These are phyloP conservation scores for Curvularia sp. DNA, from an alignment of 2,329 filamentous ascomycete species.

Conservation along the genomic window DNA sequence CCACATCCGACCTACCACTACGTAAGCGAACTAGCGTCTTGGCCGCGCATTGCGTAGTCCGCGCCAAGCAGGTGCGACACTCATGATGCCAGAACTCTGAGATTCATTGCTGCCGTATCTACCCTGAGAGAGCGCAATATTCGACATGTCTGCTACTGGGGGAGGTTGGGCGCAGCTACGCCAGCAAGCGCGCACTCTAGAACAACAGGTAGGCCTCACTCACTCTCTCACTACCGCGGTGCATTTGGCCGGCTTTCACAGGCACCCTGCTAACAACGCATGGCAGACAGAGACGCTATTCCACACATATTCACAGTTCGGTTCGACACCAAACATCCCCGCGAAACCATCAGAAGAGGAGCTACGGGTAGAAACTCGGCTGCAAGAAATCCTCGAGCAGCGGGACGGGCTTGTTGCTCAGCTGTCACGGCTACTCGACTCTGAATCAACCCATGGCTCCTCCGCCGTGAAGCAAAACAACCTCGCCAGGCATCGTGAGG, in stretches of 20 bases:
- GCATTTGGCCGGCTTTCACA: conserved; percentile 24
- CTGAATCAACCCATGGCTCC: conserved; percentile 82
- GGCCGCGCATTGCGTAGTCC: conserved; percentile 32
- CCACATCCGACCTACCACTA: not conserved
- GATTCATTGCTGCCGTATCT: conserved; percentile 19
- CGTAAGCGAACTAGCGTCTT: conserved; percentile 31
- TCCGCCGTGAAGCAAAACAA: conserved; percentile 98
- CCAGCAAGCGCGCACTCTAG: conserved; percentile 86
- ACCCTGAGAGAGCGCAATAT: not conserved
- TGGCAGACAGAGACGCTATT: conserved; percentile 81
- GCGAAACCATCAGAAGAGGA: conserved; percentile 87
- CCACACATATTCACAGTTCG: conserved; percentile 89
- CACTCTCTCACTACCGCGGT: conserved; percentile 13
- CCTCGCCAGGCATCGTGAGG: conserved; percentile 86
- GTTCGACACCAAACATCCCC: conserved; percentile 78
- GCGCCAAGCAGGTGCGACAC: conserved; percentile 26
- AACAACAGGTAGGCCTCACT: conserved; percentile 75
- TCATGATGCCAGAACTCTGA: conserved; percentile 33
- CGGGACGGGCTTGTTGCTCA: conserved; percentile 82
- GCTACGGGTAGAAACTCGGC: conserved; percentile 75
- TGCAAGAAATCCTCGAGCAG: conserved; percentile 88
- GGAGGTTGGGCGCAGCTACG: conserved; percentile 88
- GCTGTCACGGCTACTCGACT: conserved; percentile 88
- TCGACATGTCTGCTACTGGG: conserved; percentile 50
- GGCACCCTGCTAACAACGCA: conserved; percentile 34